A percentile compares a stretch with the other conserved stretches of the same genome.
phyloP scores from a whole-genome alignment of 139 green algal genomes.

The Tetraselmis striata region DNA sequence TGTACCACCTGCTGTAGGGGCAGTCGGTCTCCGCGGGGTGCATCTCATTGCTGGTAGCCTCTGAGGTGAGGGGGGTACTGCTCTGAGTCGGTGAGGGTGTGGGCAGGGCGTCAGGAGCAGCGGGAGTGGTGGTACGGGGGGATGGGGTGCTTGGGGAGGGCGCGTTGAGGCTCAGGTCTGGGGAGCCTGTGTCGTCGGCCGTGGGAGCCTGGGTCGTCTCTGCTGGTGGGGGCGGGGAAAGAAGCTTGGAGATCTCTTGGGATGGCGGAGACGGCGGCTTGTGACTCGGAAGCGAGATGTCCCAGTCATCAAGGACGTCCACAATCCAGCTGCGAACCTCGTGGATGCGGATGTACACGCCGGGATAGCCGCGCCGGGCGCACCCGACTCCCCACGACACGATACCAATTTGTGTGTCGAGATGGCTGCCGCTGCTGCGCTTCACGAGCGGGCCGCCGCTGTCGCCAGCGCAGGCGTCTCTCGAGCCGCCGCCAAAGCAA shows the following conservation, averaged over 20 bases:
- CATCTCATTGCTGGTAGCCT: neutral
- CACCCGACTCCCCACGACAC: neutral
- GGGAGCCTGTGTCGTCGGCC: too few species aligned
- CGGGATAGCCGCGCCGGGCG: neutral
- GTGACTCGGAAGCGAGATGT: too few species aligned
- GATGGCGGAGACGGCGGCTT: too few species aligned
- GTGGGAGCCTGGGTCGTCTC: too few species aligned
- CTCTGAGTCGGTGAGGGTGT: too few species aligned
- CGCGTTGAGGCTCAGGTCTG: too few species aligned
- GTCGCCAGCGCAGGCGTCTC: neutral
- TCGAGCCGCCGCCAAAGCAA: neutral
- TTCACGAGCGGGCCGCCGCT: neutral
- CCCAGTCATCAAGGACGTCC: neutral
- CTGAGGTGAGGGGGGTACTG: too few species aligned
- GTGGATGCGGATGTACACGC: neutral
- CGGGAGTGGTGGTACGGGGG: too few species aligned
- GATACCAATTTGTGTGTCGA: neutral
- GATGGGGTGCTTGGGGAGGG: too few species aligned
- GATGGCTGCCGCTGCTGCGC: neutral
- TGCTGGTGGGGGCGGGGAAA: too few species aligned
- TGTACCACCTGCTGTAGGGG: neutral
- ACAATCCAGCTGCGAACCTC: neutral
- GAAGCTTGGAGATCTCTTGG: too few species aligned
- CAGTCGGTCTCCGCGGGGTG: neutral
- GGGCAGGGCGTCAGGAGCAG: too few species aligned